Base-by-base conservation (phyloP, 306 rosid species). In the Pueraria montana region DNA sequence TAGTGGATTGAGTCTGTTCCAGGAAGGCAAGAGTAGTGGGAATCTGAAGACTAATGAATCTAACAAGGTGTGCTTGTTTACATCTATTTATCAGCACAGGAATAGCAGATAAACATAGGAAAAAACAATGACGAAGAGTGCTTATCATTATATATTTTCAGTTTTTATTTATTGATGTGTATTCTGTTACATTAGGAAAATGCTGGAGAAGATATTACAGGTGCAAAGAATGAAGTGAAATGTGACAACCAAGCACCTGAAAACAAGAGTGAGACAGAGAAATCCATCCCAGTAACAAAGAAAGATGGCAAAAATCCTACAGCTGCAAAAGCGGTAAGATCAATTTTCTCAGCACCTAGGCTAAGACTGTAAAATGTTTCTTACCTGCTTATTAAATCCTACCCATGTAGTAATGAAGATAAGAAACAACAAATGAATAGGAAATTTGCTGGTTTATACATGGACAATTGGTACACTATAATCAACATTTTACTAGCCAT, bases 41-140 rank as follows among this genome's bases (percentile, higher is more conserved):
- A 93, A 88, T 82, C 81, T 89, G 69, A 96, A 91, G 86, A 87
- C 87, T 21, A 93, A 89, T 82, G 99, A 92, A 66, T 50, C 82
- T 38, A 84, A 86, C 17, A 92, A 92, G 98, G 99, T 95, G 58
- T 74, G 34, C 34, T 30, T 30, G 56, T 80, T 71, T 72, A 4
- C 46, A 36, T 72, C 38, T 56, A 61, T 79, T 79, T 49, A 40
- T 26, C 70, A 40, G 20, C 34, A 23, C 58, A 63, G 17, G 21
- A 69, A 34, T 30, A 52, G 21, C 18, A 5, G 30, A 46, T 43
- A 72, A 43, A 6, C 30, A 16, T 3, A 3, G 13, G 59, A n/a
- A 46, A 58, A 17, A 32, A 40, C 3, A 73, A 62, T 52, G 56
- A 3, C 3, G 55, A 49, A 56, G 64, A 23, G 24, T 58, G 27